Evolutionary conservation across 2,329 filamentous ascomycete species (phyloP), one percentile per base, ranked within the genome.

Genomic region (Fusarium sp.): DNA sequence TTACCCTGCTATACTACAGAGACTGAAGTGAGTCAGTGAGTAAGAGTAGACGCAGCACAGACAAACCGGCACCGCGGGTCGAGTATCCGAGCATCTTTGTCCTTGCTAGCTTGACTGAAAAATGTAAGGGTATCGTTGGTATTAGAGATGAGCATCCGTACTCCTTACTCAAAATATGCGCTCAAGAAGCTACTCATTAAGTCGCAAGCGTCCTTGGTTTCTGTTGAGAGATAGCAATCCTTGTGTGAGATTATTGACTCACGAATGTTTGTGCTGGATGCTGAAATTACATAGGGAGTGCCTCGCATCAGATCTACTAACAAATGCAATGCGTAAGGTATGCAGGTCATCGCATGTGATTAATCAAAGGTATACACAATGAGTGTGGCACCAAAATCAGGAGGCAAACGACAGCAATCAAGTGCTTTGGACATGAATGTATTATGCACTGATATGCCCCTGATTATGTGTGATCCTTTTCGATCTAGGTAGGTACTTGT

Each of bases 11-110:
- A 37, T 37, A 37, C 17, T n/a, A 9, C n/a, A 37, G 33, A 19
- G 35, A 37, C 35, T 37, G 35, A n/a, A 37, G 33, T 37, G 30
- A 35, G 22, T 62, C 40, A 52, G 50, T 47, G 56, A 45, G 50
- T 22, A 43, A 43, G 57, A 39, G 54, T 51, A 44, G 41, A 47
- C 30, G 41, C 47, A 52, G 60, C 65, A 66, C 52, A 59, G 59
- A 57, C 61, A 46, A 26, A 41, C 65, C 56, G 65, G 61, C 35
- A 26, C 48, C 44, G 48, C 56, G 65, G 65, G 46, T 24, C 54
- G 30, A 52, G 46, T 43, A 43, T 53, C 65, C 44, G 61, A 41
- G 37, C 46, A 51, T 64, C 35, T 58, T 22, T 58, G 48, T 37
- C 50, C 57, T 41, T 58, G 59, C 52, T 48, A 64, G 64, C 39